Evolutionary conservation across 495 filamentous ascomycete genomes (phyloP), one percentile per base, ranked within the genome.

Genomic region (Penicillium antarcticum): DNA sequence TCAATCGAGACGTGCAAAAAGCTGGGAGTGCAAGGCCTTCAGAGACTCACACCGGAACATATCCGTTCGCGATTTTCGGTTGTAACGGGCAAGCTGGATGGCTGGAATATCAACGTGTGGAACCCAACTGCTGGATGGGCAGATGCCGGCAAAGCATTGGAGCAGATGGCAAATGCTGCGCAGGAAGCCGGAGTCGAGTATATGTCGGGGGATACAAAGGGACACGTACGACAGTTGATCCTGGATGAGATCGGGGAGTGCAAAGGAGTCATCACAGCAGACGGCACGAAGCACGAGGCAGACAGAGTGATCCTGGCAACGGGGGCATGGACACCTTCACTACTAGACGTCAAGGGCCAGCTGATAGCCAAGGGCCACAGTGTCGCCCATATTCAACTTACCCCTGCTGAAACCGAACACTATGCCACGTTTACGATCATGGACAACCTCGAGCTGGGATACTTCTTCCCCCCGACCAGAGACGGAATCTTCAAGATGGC

Each of bases 401-500:
- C 53, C 3, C 53, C 63, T 1, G 48, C 37, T 0, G 60, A 67
- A 33, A 55, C 50, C 1, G 35, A 60, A 24, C 34, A 53, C 13
- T 67, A 63, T 41, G 17, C 40, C 5, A 12, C 45, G 7, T 35
- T 58, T 23, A 50, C 55, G 11, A 51, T 42, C 5, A 45, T 45
- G 41, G 43, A 54, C 26, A 23, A 44, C 24, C 9, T 56, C 16
- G 54, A 61, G 67, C 60, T n/a, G 63, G 66, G 44, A 32, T 68
- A 33, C 32, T 51, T 37, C 10, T 68, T 69, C 14, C 71, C 71
- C n/a, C 70, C 73, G 0, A 54, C 53, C 11, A 53, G 37, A 7
- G 51, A 54, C 2, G 58, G 61, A 0, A 45, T 73, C 12, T 56
- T 76, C 26, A 75, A 74, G 46, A 67, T 69, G 51, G 70, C 68